Conservation (phyloP, 2,329 filamentous ascomycete genomes). For the Colletotrichum trifolii region DNA sequence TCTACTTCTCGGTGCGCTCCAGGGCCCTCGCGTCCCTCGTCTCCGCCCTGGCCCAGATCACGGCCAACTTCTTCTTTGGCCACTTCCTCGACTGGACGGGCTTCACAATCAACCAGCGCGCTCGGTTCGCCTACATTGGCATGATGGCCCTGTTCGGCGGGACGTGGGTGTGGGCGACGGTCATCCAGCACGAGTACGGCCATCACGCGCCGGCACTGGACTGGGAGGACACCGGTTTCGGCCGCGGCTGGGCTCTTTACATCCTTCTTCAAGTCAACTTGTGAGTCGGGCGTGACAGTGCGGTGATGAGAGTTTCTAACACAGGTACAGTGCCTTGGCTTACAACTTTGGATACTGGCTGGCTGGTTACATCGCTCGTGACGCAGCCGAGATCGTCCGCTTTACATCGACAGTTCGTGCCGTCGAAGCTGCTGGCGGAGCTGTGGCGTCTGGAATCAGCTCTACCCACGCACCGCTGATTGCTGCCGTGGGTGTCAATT, state of each 20-base stretch:
- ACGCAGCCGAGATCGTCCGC: slow-evolving; percentile 41
- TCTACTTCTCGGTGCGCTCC: slow-evolving; percentile 39
- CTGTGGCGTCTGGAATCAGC: slow-evolving; percentile 45
- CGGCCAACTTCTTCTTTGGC: slow-evolving; percentile 40
- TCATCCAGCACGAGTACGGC: slow-evolving; percentile 44
- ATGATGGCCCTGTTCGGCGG: slow-evolving; percentile 43
- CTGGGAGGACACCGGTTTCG: slow-evolving; percentile 42
- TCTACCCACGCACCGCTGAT: slow-evolving; percentile 40
- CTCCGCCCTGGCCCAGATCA: slow-evolving; percentile 41
- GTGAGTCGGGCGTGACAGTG: too few species aligned
- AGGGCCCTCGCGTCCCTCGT: slow-evolving; percentile 40
- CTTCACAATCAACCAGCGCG: slow-evolving; percentile 37
- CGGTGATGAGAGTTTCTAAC: too few species aligned
- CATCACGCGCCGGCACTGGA: slow-evolving; percentile 42
- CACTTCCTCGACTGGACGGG: slow-evolving; percentile 42
- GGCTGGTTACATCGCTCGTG: slow-evolving; percentile 42
- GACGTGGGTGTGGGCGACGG: slow-evolving; percentile 43
- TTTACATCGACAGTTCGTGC: slow-evolving; percentile 42
- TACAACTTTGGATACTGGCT: slow-evolving; percentile 50
- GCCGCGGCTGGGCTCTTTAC: slow-evolving; percentile 45
- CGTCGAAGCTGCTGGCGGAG: slow-evolving; percentile 44
- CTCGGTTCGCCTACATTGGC: slow-evolving; percentile 39
- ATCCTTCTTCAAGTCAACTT: slow-evolving; percentile 47
- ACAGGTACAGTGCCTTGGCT: slow-evolving; percentile 36
- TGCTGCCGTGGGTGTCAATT: slow-evolving; percentile 12